Evolutionary conservation across 768 basidiomycete genomes (phyloP).

Genomic region (Psilocybe cubensis): DNA sequence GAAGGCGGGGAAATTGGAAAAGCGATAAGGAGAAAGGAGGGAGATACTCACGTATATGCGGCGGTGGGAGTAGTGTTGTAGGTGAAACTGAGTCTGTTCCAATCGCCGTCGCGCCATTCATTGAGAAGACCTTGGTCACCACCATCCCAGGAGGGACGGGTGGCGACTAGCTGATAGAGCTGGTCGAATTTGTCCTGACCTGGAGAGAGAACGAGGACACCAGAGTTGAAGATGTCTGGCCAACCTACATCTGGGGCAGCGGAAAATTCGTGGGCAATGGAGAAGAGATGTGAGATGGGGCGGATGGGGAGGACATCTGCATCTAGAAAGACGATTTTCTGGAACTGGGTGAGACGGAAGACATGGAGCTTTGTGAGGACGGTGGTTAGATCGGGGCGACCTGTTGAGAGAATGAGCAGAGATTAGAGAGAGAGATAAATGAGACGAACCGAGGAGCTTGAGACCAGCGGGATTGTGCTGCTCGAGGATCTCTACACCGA

Average conservation of each 20-base stretch:
- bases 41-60: conserved; percentile 82
- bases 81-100: conserved; percentile 95
- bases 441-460: conserved; percentile 77
- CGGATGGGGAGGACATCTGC: conserved; percentile 89
- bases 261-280: conserved; percentile 79
- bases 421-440: conserved; percentile 13
- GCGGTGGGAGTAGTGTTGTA: conserved; percentile 99
- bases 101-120: conserved; percentile 86
- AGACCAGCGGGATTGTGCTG: conserved; percentile 69
- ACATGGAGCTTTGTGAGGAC: conserved; percentile 97
- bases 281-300: conserved; percentile 92
- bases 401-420: conserved; percentile 43
- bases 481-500: conserved; percentile 90
- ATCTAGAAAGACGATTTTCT: conserved; percentile 89
- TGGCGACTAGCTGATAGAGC: conserved; percentile 68
- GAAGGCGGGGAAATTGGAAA: conserved; percentile 28
- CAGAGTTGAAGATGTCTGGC: conserved; percentile 99
- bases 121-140: conserved; percentile 99
- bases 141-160: conserved; percentile 93
- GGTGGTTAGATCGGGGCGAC: conserved; percentile 90
- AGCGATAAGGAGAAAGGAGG: conserved; percentile 16
- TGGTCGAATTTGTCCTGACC: conserved; percentile 82
- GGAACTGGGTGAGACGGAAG: conserved; percentile 88
- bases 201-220: conserved; percentile 87
- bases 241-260: conserved; percentile 97